A percentile compares a stretch with the other conserved stretches of the same genome.
phyloP scores from a whole-genome alignment of 2,329 filamentous ascomycete genomes.

The Botrytis cinerea region DNA sequence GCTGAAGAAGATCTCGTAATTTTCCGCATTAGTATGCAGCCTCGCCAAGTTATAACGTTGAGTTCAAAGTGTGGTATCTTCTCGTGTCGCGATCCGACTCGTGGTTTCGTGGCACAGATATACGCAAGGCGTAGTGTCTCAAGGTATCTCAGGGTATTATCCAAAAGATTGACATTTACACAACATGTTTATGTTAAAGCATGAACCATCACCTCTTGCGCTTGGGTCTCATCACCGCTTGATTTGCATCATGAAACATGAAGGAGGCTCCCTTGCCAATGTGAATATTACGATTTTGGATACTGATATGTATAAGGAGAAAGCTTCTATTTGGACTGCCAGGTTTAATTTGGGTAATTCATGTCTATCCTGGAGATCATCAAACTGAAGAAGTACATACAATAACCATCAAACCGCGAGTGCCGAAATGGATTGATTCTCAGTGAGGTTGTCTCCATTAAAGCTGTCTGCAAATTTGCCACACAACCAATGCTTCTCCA shows the following conservation, averaged over 20 bases:
- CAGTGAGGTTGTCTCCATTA: background rate
- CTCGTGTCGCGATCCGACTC: slow-evolving; percentile 4
- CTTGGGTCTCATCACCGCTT: background rate
- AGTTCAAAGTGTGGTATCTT: background rate
- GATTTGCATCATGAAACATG: background rate
- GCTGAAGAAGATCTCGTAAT: slow-evolving; percentile 15
- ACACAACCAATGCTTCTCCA: background rate
- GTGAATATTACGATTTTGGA: background rate
- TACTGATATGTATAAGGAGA: background rate
- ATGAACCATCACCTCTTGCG: background rate
- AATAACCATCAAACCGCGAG: background rate
- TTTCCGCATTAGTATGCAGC: slow-evolving; percentile 7
- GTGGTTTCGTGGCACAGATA: background rate
- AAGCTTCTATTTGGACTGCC: background rate
- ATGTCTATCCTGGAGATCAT: background rate
- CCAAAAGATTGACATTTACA: background rate
- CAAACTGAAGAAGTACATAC: background rate
- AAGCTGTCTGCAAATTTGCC: background rate
- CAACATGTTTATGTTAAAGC: background rate
- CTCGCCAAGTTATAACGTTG: slow-evolving; percentile 13
- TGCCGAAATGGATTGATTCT: background rate
- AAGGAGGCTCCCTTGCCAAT: background rate
- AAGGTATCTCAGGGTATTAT: slow-evolving; percentile 6
- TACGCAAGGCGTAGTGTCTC: slow-evolving; percentile 1
- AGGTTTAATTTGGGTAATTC: background rate